phyloP scores from a whole-genome alignment of 1,139 yeast species.

The Zygoascus sp. region DNA sequence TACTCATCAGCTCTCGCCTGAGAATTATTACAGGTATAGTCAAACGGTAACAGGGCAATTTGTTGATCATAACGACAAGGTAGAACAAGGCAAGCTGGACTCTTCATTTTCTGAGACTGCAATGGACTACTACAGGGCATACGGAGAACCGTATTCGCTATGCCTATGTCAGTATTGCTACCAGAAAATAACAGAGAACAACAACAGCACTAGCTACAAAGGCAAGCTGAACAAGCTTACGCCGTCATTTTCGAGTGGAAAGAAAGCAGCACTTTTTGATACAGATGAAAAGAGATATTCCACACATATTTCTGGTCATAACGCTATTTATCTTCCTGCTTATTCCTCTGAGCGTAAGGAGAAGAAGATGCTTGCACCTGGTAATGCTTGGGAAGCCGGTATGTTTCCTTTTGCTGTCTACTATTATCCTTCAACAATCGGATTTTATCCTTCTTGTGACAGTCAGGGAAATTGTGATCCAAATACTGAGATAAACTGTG shows the following conservation, averaged over 20 bases:
- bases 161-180: conserved; percentile 35
- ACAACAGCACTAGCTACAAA: conserved; percentile 5
- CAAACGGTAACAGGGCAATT: conserved; percentile 19
- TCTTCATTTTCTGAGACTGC: conserved; percentile 29
- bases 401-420: conserved; percentile 3
- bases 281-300: no score
- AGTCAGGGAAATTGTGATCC: conserved; percentile 11
- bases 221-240: background rate
- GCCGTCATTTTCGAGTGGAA: background rate
- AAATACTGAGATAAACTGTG: conserved; percentile 5
- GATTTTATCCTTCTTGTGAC: conserved; percentile 11
- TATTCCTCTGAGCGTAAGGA: conserved; percentile 1
- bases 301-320: conserved; percentile 22
- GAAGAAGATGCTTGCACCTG: conserved; percentile 12
- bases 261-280: no score
- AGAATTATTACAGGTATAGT: conserved; percentile 31
- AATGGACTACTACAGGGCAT: conserved; percentile 25
- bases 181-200: conserved; percentile 9
- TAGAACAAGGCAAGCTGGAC: conserved; percentile 29
- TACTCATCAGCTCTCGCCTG: conserved; percentile 38
- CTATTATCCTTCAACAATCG: conserved; percentile 12
- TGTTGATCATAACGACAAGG: conserved; percentile 36
- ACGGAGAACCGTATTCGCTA: conserved; percentile 31
- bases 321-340: conserved; percentile 16
- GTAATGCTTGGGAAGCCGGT: conserved; percentile 10